phyloP scores from a whole-genome alignment of 1,284 basidiomycete species.

The Polyporus tsugae region DNA sequence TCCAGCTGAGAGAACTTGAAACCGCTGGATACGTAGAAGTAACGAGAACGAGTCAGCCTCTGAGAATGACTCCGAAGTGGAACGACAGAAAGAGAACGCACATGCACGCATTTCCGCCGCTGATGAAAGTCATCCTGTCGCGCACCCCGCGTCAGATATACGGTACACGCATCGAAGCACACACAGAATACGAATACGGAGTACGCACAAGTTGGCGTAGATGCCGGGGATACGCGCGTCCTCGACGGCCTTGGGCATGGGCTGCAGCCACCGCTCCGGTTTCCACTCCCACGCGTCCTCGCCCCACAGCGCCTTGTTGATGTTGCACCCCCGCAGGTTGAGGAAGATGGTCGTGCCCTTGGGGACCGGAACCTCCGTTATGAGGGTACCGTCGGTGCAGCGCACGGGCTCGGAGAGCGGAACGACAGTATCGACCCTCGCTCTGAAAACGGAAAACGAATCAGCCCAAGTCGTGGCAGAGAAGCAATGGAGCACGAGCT shows the following conservation, averaged over 20 bases:
- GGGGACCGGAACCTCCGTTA: conserved; percentile 47
- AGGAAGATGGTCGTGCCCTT: conserved; percentile 57
- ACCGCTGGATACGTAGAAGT: not conserved
- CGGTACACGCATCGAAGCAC: too few relatives aligned
- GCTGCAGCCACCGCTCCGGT: conserved; percentile 44
- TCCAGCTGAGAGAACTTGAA: conserved; percentile 18
- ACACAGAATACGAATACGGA: not conserved
- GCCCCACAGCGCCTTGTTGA: conserved; percentile 59
- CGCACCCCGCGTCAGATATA: not conserved
- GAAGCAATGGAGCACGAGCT: not conserved
- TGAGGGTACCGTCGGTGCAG: conserved; percentile 40
- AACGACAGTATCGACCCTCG: conserved; percentile 31
- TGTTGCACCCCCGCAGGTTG: conserved; percentile 56
- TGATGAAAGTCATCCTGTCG: conserved; percentile 45
- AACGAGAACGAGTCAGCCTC: not conserved
- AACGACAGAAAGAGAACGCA: conserved; percentile 23
- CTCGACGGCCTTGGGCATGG: conserved; percentile 31
- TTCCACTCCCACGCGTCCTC: conserved; percentile 60
- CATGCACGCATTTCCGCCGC: conserved; percentile 44
- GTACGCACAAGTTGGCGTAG: conserved; percentile 33
- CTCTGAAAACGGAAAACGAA: conserved; percentile 16
- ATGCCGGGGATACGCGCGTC: conserved; percentile 35
- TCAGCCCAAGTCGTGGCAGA: conserved; percentile 9
- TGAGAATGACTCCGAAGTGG: too few relatives aligned
- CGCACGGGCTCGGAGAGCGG: conserved; percentile 36